phyloP scores from a whole-genome alignment of 345 rosid species.

The Citrus mangshanensis region DNA sequence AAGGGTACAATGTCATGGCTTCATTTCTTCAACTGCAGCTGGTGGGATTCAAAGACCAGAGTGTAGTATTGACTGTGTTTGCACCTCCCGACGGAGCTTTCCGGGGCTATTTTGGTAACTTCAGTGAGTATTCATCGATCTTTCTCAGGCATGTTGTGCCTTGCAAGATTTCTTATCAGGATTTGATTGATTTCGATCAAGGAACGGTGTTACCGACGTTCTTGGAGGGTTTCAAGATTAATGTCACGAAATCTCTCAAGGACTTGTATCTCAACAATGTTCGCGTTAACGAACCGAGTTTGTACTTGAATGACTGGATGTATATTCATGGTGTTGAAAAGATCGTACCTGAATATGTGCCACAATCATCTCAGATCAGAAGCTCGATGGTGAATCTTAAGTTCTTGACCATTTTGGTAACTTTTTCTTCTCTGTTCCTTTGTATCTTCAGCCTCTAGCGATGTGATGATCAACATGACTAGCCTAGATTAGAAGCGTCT shows the following conservation, averaged over 20 bases:
- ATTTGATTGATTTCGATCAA: constrained; percentile 10
- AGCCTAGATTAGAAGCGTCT: not conserved
- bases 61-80: constrained; percentile 23
- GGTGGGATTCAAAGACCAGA: constrained; percentile 3
- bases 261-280: not conserved
- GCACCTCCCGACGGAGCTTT: constrained; percentile 27
- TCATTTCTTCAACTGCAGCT: constrained; percentile 35
- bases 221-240: constrained; percentile 16
- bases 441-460: not conserved
- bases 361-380: not conserved
- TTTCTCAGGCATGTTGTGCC: constrained; percentile 28
- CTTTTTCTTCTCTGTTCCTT: constrained; percentile 2
- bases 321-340: not conserved
- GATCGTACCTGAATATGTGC: not conserved
- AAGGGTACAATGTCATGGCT: constrained; percentile 30
- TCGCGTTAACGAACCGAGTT: not conserved
- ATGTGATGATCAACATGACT: not conserved
- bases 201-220: constrained; percentile 15
- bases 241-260: not conserved
- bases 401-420: not conserved
- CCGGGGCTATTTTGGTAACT: not conserved
- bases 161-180: constrained; percentile 21
- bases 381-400: not conserved
- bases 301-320: not conserved
- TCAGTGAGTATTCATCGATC: not conserved